Conservation (phyloP, 805 yeast species). For the Monosporozyma aerobia region DNA sequence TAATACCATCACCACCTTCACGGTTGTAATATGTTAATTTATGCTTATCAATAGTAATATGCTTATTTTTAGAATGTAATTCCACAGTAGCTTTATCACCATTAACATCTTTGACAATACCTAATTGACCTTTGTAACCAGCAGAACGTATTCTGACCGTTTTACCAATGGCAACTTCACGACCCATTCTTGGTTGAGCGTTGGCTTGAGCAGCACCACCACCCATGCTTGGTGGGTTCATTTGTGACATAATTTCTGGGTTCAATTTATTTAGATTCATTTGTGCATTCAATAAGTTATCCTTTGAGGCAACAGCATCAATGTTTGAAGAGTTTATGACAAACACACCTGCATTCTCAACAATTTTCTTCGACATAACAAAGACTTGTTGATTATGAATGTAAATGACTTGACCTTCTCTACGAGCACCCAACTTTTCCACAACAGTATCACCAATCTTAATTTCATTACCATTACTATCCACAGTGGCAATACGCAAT, state of each 20-base stretch:
- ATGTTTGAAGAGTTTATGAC: slow-evolving; percentile 69
- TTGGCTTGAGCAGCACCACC: slow-evolving; percentile 38
- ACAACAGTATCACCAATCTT: slow-evolving; percentile 89
- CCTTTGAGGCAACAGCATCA: slow-evolving; percentile 76
- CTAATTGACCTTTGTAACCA: slow-evolving; percentile 84
- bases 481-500: slow-evolving; percentile 81
- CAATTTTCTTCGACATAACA: slow-evolving; percentile 65
- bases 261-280: slow-evolving; percentile 80
- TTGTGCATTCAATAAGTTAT: slow-evolving; percentile 33
- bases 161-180: slow-evolving; percentile 74
- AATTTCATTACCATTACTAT: slow-evolving; percentile 73
- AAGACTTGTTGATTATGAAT: slow-evolving; percentile 74
- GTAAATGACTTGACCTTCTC: slow-evolving; percentile 83
- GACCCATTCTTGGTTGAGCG: slow-evolving; percentile 49
- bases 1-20: slow-evolving; percentile 55
- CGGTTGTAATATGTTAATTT: slow-evolving; percentile 65
- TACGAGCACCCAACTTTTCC: slow-evolving; percentile 71
- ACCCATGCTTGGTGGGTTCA: slow-evolving; percentile 48
- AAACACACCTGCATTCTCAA: slow-evolving; percentile 87
- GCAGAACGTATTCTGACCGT: slow-evolving; percentile 88
- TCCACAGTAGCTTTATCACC: slow-evolving; percentile 89
- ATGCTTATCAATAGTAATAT: slow-evolving; percentile 71
- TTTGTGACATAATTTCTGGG: slow-evolving; percentile 43
- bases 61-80: slow-evolving; percentile 84
- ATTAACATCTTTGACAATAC: slow-evolving; percentile 87